These are phyloP conservation scores for Boletus fagicola DNA, from an alignment of 768 basidiomycete genomes.

Conservation along the genomic window DNA sequence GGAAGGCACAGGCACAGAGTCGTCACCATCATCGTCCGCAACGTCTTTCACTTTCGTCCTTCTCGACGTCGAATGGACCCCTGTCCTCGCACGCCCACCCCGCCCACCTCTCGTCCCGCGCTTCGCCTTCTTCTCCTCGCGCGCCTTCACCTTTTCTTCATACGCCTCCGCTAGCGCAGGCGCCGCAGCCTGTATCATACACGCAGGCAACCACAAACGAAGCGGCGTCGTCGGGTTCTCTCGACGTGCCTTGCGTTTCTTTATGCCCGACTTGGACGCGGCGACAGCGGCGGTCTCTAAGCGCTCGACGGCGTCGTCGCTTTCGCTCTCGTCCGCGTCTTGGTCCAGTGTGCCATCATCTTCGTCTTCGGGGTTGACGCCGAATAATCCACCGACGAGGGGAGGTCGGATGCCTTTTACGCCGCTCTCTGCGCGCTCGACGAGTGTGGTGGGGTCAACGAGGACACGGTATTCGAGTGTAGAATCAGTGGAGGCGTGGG, in stretches of 20 bases:
- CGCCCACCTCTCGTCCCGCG: conserved; percentile 20
- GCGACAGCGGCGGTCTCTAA: conserved; percentile 28
- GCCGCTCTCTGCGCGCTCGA: conserved; percentile 61
- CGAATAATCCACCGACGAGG: conserved; percentile 36
- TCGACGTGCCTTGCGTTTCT: conserved; percentile 27
- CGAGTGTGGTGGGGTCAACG: conserved; percentile 64
- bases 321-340: conserved; percentile 45
- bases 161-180: conserved; percentile 63
- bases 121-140: conserved; percentile 39
- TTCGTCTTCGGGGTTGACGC: conserved; percentile 47
- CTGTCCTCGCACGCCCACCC: conserved; percentile 2
- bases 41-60: not conserved
- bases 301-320: conserved; percentile 33
- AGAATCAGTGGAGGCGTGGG: conserved; percentile 68
- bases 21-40: not conserved
- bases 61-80: not conserved
- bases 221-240: conserved; percentile 49
- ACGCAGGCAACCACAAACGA: conserved; percentile 81
- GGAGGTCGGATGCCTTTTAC: conserved; percentile 59
- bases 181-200: conserved; percentile 66
- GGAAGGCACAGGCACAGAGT: conserved; percentile 1
- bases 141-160: conserved; percentile 56
- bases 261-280: conserved; percentile 18
- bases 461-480: conserved; percentile 80
- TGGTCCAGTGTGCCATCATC: conserved; percentile 28